Evolutionary conservation across 192 early-diverging fungal genomes (phyloP), one percentile per base, ranked within the genome.

Genomic region (Bifiguratus adelaidae): DNA sequence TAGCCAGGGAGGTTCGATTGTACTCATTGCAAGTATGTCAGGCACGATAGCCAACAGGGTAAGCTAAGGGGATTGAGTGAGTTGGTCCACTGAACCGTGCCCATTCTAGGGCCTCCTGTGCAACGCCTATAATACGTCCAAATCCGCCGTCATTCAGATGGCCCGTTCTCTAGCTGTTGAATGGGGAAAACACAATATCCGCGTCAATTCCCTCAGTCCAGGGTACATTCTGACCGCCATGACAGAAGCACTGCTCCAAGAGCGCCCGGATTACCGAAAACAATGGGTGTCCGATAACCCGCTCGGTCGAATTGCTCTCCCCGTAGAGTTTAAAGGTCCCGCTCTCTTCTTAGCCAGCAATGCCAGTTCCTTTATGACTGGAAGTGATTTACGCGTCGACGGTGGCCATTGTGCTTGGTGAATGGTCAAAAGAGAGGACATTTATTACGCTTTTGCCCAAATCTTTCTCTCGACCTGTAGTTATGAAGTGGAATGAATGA

Each of bases 111-210:
- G n/a, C n/a, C n/a, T n/a, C n/a, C n/a, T n/a, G n/a, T n/a, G n/a
- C n/a, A n/a, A n/a, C n/a, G 56, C 56, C 25, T 70, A 70, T 36
- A 65, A 63, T 26, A 50, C 68, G 15, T 61, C 67, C 41, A 70
- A 70, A 29, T 54, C 61, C 18, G 68, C 59, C 16, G 68, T 70
- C 20, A 30, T 58, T 21, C 52, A 55, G 44, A 26, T 70, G 23
- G 55, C 68, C 16, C 65, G 65, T 30, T 67, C 68, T 15, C 37
- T 70, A 2, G 68, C 68, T 18, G 60, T 50, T 40, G 66, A 68
- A 38, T 68, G 66, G 66, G 63, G 63, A 12, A 33, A 45, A 7
- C 46, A 55, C 30, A 52, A 60, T 13, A 60, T 68, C 34, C 57
- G 66, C 6, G 61, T 64, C 23, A 61, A 55, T 23, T 43, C 63